A percentile compares a stretch with the other conserved stretches of the same genome.
Evolutionary conservation across 2,329 filamentous ascomycete species (phyloP).

Genomic region (Domatiomyces catenatus): DNA sequence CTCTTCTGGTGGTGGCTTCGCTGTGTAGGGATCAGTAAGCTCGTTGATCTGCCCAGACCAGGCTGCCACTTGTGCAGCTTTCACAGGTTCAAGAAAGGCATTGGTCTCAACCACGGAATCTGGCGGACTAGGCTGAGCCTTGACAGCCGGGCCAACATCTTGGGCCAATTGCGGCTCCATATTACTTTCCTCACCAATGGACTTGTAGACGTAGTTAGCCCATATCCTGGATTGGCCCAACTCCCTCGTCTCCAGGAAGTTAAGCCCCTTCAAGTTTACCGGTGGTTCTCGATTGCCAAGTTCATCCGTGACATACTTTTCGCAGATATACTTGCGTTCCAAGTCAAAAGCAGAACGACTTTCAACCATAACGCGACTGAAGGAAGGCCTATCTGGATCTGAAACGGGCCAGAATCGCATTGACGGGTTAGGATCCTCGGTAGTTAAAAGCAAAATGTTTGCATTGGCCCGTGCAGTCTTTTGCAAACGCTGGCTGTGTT

Average conservation of each 20-base stretch:
- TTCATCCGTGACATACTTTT: constrained; percentile 1
- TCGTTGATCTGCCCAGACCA: constrained; percentile 12
- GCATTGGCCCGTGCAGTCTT: not conserved
- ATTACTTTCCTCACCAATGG: constrained; percentile 20
- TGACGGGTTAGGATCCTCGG: not conserved
- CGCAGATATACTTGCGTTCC: constrained; percentile 1
- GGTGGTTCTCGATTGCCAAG: not conserved
- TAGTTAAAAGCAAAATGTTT: not conserved
- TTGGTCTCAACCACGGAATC: not conserved
- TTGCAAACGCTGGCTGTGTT: not conserved
- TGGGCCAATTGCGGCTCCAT: constrained; percentile 4
- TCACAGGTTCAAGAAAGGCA: not conserved
- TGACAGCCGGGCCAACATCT: not conserved
- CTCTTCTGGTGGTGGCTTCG: constrained; percentile 9
- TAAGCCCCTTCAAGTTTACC: not conserved
- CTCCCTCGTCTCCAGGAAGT: constrained; percentile 1
- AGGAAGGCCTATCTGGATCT: not conserved
- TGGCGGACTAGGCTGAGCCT: not conserved
- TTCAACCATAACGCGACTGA: constrained; percentile 1
- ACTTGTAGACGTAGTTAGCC: constrained; percentile 20
- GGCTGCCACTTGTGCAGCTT: constrained; percentile 5
- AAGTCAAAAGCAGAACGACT: not conserved
- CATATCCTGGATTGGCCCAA: constrained; percentile 20
- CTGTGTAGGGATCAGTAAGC: constrained; percentile 11
- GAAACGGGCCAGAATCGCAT: not conserved